Evolutionary conservation across 2,329 filamentous ascomycete genomes (phyloP).

Genomic region (Hirsutella minnesotensis): DNA sequence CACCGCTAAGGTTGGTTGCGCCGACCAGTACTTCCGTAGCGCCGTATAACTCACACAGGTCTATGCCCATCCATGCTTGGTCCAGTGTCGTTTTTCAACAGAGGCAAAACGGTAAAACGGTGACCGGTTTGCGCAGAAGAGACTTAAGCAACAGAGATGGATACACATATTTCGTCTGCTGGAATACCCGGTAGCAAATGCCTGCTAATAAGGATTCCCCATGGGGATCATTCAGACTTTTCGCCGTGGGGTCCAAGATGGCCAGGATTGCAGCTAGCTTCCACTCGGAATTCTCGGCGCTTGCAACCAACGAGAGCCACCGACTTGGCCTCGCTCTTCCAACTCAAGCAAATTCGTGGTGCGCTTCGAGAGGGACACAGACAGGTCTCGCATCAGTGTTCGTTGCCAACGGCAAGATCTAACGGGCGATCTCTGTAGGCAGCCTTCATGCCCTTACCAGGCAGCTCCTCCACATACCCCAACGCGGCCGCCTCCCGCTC

Average conservation of each 20-base stretch:
- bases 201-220: no score
- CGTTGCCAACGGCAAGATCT: slow-evolving; percentile 59
- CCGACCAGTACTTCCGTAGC: no score
- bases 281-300: slow-evolving; percentile 25
- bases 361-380: slow-evolving; percentile 24
- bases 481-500: slow-evolving; percentile 21
- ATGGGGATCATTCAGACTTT: no score
- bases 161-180: no score
- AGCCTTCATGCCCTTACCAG: slow-evolving; percentile 60
- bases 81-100: no score
- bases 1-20: no score
- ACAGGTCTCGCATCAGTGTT: slow-evolving; percentile 47
- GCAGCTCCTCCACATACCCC: slow-evolving; percentile 48
- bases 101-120: no score
- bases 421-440: slow-evolving; percentile 27
- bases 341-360: slow-evolving; percentile 31
- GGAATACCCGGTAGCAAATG: no score
- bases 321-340: slow-evolving; percentile 54
- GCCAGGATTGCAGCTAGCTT: slow-evolving; percentile 55
- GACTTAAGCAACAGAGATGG: no score
- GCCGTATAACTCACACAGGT: no score
- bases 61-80: no score
- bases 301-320: slow-evolving; percentile 44
- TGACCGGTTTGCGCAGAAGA: no score
- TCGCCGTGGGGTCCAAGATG: slow-evolving; percentile 69